phyloP scores from a whole-genome alignment of 164 flowering plant genomes.

The Magnolia sinica region DNA sequence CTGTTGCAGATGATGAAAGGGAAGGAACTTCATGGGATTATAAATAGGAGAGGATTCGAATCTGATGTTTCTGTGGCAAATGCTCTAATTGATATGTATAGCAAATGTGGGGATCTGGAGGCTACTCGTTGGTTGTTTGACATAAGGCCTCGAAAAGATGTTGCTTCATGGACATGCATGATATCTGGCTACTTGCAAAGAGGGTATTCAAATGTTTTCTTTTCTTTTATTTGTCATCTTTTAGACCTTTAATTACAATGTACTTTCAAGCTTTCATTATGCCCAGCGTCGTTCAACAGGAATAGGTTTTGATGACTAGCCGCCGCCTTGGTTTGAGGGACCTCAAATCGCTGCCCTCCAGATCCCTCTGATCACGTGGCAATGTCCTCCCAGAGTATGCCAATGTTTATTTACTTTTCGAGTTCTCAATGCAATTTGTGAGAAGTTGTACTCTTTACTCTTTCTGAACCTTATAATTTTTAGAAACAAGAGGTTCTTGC shows the following conservation, averaged over 20 bases:
- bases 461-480: neutral
- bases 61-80: slow-evolving; percentile 40
- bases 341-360: slow-evolving; percentile 47
- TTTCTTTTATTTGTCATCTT: too few species aligned
- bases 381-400: slow-evolving; percentile 65
- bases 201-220: slow-evolving; percentile 9
- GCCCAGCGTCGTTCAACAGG: slow-evolving; percentile 36
- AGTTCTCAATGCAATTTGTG: neutral
- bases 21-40: slow-evolving; percentile 23
- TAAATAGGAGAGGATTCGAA: slow-evolving; percentile 32
- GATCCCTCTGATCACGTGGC: slow-evolving; percentile 67
- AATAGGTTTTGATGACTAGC: slow-evolving; percentile 46
- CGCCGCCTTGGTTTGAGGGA: slow-evolving; percentile 93
- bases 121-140: slow-evolving; percentile 53
- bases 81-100: slow-evolving; percentile 57
- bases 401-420: neutral
- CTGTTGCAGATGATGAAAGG: slow-evolving; percentile 54
- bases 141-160: slow-evolving; percentile 32
- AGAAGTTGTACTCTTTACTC: too few species aligned
- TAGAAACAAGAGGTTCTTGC: neutral
- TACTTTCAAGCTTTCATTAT: too few species aligned
- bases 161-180: slow-evolving; percentile 63
- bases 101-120: slow-evolving; percentile 43
- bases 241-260: too few species aligned
- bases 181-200: slow-evolving; percentile 49